Conservation (phyloP, 805 yeast species). For the Candida montana region DNA sequence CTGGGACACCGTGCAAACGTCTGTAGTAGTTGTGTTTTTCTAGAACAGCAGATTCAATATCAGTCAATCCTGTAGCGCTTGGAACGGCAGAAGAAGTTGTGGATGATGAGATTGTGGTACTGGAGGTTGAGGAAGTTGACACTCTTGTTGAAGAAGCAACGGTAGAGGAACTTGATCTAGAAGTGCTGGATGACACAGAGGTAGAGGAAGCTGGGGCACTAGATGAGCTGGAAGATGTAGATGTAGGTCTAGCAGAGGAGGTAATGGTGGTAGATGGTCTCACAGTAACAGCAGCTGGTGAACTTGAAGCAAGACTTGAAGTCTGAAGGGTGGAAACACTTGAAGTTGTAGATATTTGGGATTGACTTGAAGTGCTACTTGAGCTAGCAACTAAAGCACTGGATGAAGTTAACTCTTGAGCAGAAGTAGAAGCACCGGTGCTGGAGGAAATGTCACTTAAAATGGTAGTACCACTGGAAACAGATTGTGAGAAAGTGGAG, state of each 20-base stretch:
- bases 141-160: slow-evolving; percentile 2
- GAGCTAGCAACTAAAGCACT: too few relatives aligned
- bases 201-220: slow-evolving; percentile 1
- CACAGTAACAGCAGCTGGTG: slow-evolving; percentile 1
- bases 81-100: slow-evolving; percentile 1
- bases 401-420: slow-evolving; percentile 7
- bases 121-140: slow-evolving; percentile 2
- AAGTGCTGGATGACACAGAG: slow-evolving; percentile 1
- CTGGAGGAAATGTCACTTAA: neutral
- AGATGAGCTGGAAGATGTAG: slow-evolving; percentile 7
- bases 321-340: too few relatives aligned
- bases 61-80: slow-evolving; percentile 10
- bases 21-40: slow-evolving; percentile 47
- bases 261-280: slow-evolving; percentile 7
- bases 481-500: neutral
- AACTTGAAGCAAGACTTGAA: neutral
- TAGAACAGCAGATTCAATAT: slow-evolving; percentile 37
- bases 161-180: slow-evolving; percentile 1
- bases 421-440: slow-evolving; percentile 4
- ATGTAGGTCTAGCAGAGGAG: slow-evolving; percentile 7
- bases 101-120: neutral
- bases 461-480: neutral
- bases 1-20: slow-evolving; percentile 39
- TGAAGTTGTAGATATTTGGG: too few relatives aligned
- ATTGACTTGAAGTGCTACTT: too few relatives aligned